Evolutionary conservation across 805 yeast species (phyloP), one percentile per base, ranked within the genome.

Genomic region (Yarrowia phangngaensis): DNA sequence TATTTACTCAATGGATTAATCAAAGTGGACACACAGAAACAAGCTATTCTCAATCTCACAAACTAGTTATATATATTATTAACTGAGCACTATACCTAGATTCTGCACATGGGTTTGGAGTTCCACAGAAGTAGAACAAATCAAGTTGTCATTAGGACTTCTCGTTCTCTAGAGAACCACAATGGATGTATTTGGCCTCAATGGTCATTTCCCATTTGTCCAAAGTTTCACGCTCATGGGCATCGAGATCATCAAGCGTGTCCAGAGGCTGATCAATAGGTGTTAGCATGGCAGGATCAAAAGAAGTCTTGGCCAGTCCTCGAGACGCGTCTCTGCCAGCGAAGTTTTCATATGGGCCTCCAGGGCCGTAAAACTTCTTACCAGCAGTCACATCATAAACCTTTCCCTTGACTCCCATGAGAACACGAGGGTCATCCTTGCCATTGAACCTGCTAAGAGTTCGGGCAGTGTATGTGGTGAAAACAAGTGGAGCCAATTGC

Each of bases 301-400:
- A 90, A 13, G 95, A 84, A 65, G 88, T 89, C 58, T 76, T 70
- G 0, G 96, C 96, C 50, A 90, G 73, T 0, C 97, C 97, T 55
- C 97, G 72, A 0, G 94, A 82, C 3, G 97, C 97, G 67, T 90
- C 97, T 56, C 85, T 82, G 1, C 97, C 97, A 0, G 97, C 97
- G 71, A 90, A 90, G 61, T 84, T 86, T 32, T 84, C 80, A 66
- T 90, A 90, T 0, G 96, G 95, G 0, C 97, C 97, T 22, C 90
- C 85, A 6, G 97, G 97, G 0, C 97, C 97, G 64, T 90, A 90
- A 62, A 90, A 89, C 36, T 76, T 75, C 55, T 89, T 76, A 0
- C 95, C 95, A 8, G 71, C 70, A 4, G 85, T 70, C 15, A 87
- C 95, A 60, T 90, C 96, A 59, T 75, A 90, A 3, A 90, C 95